Evolutionary conservation across 345 rosid genomes (phyloP).

Genomic region (Salix purpurea): DNA sequence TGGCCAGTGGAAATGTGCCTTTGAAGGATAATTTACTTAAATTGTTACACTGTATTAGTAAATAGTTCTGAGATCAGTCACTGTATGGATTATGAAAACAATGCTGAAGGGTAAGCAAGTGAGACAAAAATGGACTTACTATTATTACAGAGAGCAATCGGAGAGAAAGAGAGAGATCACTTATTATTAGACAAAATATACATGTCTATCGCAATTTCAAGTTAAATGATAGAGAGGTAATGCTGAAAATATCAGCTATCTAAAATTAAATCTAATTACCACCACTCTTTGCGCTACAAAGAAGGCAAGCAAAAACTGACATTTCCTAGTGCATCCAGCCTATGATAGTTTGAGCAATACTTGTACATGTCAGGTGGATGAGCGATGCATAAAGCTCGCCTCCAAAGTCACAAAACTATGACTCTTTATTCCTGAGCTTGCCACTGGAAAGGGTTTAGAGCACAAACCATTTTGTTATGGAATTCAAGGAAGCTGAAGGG

Average conservation of each 20-base stretch:
- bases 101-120: too few relatives aligned
- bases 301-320: not conserved
- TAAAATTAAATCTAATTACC: not conserved
- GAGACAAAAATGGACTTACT: too few relatives aligned
- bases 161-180: too few relatives aligned
- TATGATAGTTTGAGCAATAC: not conserved
- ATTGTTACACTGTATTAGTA: too few relatives aligned
- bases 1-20: too few relatives aligned
- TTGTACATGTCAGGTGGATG: not conserved
- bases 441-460: not conserved
- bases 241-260: too few relatives aligned
- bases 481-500: too few relatives aligned
- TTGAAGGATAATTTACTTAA: too few relatives aligned
- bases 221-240: too few relatives aligned
- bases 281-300: not conserved
- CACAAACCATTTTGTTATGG: not conserved
- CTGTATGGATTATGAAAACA: too few relatives aligned
- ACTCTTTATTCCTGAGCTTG: not conserved
- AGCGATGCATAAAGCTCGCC: not conserved
- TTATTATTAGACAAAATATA: not conserved
- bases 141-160: too few relatives aligned
- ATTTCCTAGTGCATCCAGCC: not conserved
- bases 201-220: not conserved
- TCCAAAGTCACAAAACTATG: not conserved
- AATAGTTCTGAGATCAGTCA: too few relatives aligned